Evolutionary conservation across 1,139 yeast species (phyloP).

Genomic region (Insectozyma bohioensis): DNA sequence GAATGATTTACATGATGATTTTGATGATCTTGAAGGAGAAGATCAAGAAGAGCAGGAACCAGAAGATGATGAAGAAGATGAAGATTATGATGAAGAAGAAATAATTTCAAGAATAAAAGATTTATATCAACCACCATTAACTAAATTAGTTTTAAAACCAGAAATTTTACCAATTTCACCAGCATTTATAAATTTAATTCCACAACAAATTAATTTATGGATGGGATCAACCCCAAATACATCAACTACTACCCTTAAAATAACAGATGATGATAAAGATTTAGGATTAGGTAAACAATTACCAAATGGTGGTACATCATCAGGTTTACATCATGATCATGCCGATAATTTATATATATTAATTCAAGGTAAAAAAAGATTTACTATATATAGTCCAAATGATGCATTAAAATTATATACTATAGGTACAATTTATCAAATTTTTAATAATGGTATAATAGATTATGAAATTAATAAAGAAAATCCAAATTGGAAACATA

Average conservation of each 20-base stretch:
- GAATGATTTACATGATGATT: conserved; percentile 51
- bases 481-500: conserved; percentile 58
- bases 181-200: conserved; percentile 41
- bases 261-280: conserved; percentile 11
- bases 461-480: conserved; percentile 51
- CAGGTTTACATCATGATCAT: conserved; percentile 82
- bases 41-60: conserved; percentile 19
- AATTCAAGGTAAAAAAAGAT: conserved; percentile 59
- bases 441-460: conserved; percentile 63
- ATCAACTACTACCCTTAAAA: neutral
- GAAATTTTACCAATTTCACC: conserved; percentile 42
- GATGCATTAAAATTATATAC: conserved; percentile 60
- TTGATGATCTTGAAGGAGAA: conserved; percentile 36
- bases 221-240: conserved; percentile 39
- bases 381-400: conserved; percentile 62
- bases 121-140: conserved; percentile 63
- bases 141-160: conserved; percentile 33
- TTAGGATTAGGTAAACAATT: conserved; percentile 48
- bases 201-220: conserved; percentile 78
- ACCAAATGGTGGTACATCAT: conserved; percentile 48
- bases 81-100: conserved; percentile 19
- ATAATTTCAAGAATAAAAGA: conserved; percentile 35
- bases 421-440: conserved; percentile 52
- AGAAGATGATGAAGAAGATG: conserved; percentile 18
- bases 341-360: conserved; percentile 71